These are phyloP conservation scores for Hibiscus mutabilis DNA, from an alignment of 345 rosid species.

Conservation along the genomic window DNA sequence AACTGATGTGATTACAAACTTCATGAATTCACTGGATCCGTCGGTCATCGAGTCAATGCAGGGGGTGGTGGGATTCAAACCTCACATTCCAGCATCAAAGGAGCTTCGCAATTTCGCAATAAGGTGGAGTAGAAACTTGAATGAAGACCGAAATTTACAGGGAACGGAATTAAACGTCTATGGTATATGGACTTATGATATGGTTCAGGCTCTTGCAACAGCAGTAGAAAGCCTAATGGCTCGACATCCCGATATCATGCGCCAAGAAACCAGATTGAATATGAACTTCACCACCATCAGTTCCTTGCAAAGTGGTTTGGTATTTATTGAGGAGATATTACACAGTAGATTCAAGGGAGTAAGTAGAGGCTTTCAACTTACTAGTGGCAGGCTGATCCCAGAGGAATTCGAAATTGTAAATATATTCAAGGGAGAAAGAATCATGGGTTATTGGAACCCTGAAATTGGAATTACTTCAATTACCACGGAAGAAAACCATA, in stretches of 20 bases:
- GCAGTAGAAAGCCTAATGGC: constrained; percentile 19
- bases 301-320: neutral
- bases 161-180: constrained; percentile 12
- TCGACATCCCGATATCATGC: neutral
- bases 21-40: neutral
- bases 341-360: constrained; percentile 24
- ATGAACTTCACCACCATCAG: neutral
- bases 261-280: neutral
- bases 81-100: constrained; percentile 22
- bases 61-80: constrained; percentile 34
- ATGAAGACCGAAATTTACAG: neutral
- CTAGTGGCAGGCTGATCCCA: constrained; percentile 14
- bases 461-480: neutral
- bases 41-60: constrained; percentile 20
- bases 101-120: constrained; percentile 25
- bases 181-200: constrained; percentile 29
- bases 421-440: constrained; percentile 25
- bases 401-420: constrained; percentile 30
- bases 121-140: constrained; percentile 11
- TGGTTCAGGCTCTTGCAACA: constrained; percentile 18
- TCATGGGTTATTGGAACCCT: constrained; percentile 30
- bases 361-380: constrained; percentile 19
- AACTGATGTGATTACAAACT: constrained; percentile 13
- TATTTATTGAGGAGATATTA: constrained; percentile 18
- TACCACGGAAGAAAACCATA: neutral